Base-by-base conservation (phyloP, 2,329 filamentous ascomycete species). In the Orbilia blumenaviensis region DNA sequence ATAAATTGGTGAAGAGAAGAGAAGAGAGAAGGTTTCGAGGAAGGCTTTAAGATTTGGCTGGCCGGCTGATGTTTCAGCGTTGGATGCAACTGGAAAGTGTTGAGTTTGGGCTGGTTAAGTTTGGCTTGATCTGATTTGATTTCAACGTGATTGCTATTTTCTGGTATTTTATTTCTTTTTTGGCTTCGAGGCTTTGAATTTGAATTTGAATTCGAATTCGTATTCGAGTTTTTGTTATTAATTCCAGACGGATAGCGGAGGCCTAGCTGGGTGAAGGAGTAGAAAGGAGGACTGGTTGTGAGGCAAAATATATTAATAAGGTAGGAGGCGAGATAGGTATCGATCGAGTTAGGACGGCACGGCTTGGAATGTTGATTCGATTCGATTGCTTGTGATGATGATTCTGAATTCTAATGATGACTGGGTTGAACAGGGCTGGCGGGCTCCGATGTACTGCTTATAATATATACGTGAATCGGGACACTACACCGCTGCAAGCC, bases 41-140 rank as follows among this genome's bases (percentile, higher is more conserved):
- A 2, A 14, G 48, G 41, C 25, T 56, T 60, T 61, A 48, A 61
- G 60, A 27, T 48, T 64, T 41, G 41, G 18, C 25, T 34, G 41
- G 5, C n/a, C 25, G 1, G 12, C 14, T 7, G 46, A 16, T n/a
- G 48, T 54, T 54, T 54, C 48, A 54, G 21, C 48, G 67, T 50
- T 63, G 58, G 18, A 48, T 42, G 66, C 23, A 62, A 60, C n/a
- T n/a, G 50, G 83, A 83, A 84, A 67, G 63, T 67, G 63, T 67
- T 67, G 63, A 48, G 41, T 32, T 61, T 29, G 12, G 27, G 12
- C 21, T 63, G 60, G 1, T n/a, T 44, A 7, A 18, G 10, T 18
- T 32, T 41, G 14, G 12, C 12, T 1, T 21, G 29, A 23, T 12
- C 9, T 16, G 46, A 12, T 25, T 56, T 32, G 7, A 56, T 56